These are phyloP conservation scores for Erythrobasidium hasegawianum DNA, from an alignment of 1,284 basidiomycete species.

Conservation along the genomic window DNA sequence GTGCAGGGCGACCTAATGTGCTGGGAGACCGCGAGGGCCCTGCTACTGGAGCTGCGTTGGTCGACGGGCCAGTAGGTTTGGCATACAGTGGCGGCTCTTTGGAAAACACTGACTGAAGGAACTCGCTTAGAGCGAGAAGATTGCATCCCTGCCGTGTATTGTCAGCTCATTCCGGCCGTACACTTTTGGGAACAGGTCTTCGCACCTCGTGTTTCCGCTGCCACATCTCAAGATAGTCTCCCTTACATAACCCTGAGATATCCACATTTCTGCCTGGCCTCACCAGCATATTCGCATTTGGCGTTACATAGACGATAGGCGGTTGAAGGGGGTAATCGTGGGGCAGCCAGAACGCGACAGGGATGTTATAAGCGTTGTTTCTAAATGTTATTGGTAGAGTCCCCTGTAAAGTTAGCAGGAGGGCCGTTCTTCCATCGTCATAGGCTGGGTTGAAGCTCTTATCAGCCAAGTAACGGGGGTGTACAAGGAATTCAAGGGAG, in stretches of 20 bases:
- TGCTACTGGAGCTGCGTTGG: background rate
- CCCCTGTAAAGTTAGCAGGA: slow-evolving; percentile 84
- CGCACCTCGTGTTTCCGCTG: slow-evolving; percentile 73
- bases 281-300: slow-evolving; percentile 88
- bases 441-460: slow-evolving; percentile 14
- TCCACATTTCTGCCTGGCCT: slow-evolving; percentile 72
- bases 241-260: slow-evolving; percentile 69
- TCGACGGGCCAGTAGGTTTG: slow-evolving; percentile 56
- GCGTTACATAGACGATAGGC: slow-evolving; percentile 89
- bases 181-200: too few species aligned
- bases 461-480: too few species aligned
- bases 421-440: slow-evolving; percentile 87
- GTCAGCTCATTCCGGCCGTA: too few species aligned
- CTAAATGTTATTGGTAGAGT: slow-evolving; percentile 82
- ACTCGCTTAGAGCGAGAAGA: slow-evolving; percentile 62
- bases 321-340: slow-evolving; percentile 73
- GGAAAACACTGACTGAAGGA: slow-evolving; percentile 76
- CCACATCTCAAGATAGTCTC: slow-evolving; percentile 74
- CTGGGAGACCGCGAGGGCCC: background rate
- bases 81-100: slow-evolving; percentile 84
- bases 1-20: background rate
- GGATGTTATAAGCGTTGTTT: slow-evolving; percentile 82
- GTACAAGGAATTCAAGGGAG: too few species aligned
- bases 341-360: slow-evolving; percentile 81
- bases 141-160: slow-evolving; percentile 60